Evolutionary conservation across 2,329 filamentous ascomycete species (phyloP).

Genomic region (Fonsecaea pugnacius): DNA sequence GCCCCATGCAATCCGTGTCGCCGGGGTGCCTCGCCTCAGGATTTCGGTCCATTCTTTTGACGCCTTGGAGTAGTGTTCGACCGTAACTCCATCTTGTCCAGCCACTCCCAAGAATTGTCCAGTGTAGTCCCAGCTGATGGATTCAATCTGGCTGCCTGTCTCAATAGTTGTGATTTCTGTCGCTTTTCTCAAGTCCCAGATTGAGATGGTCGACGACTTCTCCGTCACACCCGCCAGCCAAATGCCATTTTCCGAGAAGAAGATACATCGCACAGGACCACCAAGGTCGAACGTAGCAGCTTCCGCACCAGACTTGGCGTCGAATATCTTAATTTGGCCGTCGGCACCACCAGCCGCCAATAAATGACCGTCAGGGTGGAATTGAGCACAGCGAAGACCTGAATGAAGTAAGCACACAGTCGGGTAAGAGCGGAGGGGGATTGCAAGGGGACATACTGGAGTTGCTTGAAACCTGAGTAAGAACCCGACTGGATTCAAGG

Average conservation of each 20-base stretch:
- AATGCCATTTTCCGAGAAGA: constrained; percentile 95
- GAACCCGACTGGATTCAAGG: constrained; percentile 66
- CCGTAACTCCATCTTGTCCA: constrained; percentile 77
- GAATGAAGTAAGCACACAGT: constrained; percentile 30
- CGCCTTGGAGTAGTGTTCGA: constrained; percentile 87
- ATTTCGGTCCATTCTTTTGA: constrained; percentile 89
- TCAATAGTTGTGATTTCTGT: constrained; percentile 83
- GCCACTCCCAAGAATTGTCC: constrained; percentile 88
- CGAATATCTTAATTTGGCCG: constrained; percentile 85
- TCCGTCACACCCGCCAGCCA: constrained; percentile 87
- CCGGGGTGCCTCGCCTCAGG: constrained; percentile 73
- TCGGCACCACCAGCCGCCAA: constrained; percentile 80
- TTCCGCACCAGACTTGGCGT: constrained; percentile 76
- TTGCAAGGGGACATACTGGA: constrained; percentile 63
- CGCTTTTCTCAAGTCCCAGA: constrained; percentile 91
- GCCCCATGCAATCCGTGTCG: constrained; percentile 78
- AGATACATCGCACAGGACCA: constrained; percentile 73
- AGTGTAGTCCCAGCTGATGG: constrained; percentile 88
- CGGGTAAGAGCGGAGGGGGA: background rate
- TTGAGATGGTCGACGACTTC: constrained; percentile 75
- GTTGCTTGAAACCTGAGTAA: constrained; percentile 79
- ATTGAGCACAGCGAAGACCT: constrained; percentile 77
- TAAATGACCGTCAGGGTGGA: constrained; percentile 96
- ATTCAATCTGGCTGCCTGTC: constrained; percentile 71
- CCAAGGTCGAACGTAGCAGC: constrained; percentile 71